Evolutionary conservation across 2,329 filamentous ascomycete species (phyloP).

Genomic region (Aaosphaeria arxii): DNA sequence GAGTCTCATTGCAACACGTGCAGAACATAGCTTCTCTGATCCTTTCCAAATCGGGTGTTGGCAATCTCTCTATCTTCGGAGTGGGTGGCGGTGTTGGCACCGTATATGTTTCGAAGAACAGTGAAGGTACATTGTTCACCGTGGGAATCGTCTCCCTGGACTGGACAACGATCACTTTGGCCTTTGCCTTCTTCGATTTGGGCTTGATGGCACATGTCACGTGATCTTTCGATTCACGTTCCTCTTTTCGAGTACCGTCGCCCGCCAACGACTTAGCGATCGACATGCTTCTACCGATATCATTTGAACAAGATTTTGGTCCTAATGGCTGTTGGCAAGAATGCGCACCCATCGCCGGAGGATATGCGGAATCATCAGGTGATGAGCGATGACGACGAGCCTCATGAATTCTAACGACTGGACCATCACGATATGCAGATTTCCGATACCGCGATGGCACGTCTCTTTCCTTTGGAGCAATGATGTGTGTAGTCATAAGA

Average conservation of each 20-base stretch:
- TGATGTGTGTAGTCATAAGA: neutral
- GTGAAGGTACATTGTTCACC: neutral
- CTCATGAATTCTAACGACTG: slow-evolving; percentile 19
- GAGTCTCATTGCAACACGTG: slow-evolving; percentile 19
- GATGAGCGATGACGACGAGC: slow-evolving; percentile 15
- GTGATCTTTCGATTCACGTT: slow-evolving; percentile 1
- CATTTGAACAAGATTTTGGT: neutral
- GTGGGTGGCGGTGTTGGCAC: slow-evolving; percentile 23
- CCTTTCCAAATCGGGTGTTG: slow-evolving; percentile 32
- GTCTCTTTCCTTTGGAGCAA: neutral
- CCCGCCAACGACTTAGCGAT: neutral
- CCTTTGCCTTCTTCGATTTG: neutral
- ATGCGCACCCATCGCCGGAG: neutral
- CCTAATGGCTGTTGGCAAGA: neutral
- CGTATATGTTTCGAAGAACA: neutral
- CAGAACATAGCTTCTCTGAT: slow-evolving; percentile 29
- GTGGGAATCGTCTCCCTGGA: slow-evolving; percentile 1
- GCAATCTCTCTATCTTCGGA: slow-evolving; percentile 26
- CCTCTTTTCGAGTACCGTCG: neutral
- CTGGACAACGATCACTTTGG: slow-evolving; percentile 17
- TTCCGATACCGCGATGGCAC: slow-evolving; percentile 14
- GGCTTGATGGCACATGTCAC: neutral
- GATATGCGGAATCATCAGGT: neutral
- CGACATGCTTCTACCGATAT: neutral
- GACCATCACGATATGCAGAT: slow-evolving; percentile 22